Percentiles rank a stretch among this genome's conserved stretches.
Conservation (phyloP, 495 filamentous ascomycete species). For the Podospora pseudoanserina region DNA sequence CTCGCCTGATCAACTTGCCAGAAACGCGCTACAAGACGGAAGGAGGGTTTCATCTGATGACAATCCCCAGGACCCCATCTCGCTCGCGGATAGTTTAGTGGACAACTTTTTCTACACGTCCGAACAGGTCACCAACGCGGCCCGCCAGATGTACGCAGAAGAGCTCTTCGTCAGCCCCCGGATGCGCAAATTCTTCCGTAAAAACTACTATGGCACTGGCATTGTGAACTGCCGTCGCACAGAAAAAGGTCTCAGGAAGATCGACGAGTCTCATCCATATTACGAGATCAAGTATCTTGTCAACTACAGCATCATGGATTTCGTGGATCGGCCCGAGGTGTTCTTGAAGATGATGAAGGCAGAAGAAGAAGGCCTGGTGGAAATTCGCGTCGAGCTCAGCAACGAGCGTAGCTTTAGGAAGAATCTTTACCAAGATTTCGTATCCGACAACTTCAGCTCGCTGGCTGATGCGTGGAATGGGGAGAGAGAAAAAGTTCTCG, state of each 20-base stretch:
- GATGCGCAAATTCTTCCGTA: conserved; percentile 82
- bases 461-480: conserved; percentile 93
- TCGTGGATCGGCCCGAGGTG: conserved; percentile 78
- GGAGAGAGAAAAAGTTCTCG: conserved; percentile 76
- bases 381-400: conserved; percentile 73
- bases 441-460: conserved; percentile 91
- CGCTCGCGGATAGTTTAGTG: conserved; percentile 74
- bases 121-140: conserved; percentile 68
- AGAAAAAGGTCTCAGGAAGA: conserved; percentile 88
- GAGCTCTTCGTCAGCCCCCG: conserved; percentile 84
- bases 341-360: conserved; percentile 95
- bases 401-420: conserved; percentile 68
- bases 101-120: conserved; percentile 72
- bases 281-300: conserved; percentile 97
- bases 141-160: conserved; percentile 84
- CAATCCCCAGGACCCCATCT: conserved; percentile 66
- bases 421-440: conserved; percentile 73
- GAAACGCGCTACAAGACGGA: conserved; percentile 74
- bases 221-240: conserved; percentile 83
- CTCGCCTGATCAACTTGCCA: conserved; percentile 77
- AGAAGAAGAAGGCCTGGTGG: conserved; percentile 85
- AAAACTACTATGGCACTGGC: conserved; percentile 75
- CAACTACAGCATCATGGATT: conserved; percentile 75
- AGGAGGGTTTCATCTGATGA: conserved; percentile 81
- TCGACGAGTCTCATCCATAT: conserved; percentile 92